These are phyloP conservation scores for Sarocladium brachiariae DNA, from an alignment of 2,329 filamentous ascomycete genomes.

Conservation along the genomic window DNA sequence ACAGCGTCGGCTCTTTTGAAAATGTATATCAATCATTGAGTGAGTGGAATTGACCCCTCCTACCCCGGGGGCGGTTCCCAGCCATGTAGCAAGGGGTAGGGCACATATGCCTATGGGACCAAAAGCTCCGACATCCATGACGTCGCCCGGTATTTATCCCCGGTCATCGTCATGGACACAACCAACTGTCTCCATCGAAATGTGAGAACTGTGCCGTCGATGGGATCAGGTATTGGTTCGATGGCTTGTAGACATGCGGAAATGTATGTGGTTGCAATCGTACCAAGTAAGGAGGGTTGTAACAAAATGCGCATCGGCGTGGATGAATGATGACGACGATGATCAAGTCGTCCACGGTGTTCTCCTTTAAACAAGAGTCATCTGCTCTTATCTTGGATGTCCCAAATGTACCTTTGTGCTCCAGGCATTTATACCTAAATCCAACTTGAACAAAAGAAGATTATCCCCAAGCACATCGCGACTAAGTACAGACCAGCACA, in stretches of 20 bases:
- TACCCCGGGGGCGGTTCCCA: no score
- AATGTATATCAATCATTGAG: no score
- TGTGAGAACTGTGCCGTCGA: neutral
- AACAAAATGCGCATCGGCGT: no score
- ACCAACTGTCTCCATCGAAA: neutral
- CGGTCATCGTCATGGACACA: conserved; percentile 3
- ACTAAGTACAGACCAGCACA: no score
- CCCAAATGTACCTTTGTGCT: no score
- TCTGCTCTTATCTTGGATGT: neutral
- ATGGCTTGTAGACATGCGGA: neutral
- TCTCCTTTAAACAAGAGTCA: neutral
- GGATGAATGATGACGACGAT: no score
- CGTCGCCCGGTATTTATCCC: conserved; percentile 1
- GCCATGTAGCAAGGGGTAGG: neutral
- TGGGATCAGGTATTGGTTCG: neutral
- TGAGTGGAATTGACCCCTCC: no score
- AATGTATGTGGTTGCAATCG: neutral
- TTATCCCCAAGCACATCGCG: neutral
- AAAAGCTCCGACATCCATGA: conserved; percentile 9
- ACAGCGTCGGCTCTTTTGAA: neutral
- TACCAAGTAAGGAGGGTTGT: no score
- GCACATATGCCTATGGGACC: neutral
- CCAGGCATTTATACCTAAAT: no score
- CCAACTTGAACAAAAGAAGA: no score
- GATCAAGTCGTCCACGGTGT: neutral